Evolutionary conservation across 2,329 filamentous ascomycete genomes (phyloP).

Genomic region (Fusarium sp.): DNA sequence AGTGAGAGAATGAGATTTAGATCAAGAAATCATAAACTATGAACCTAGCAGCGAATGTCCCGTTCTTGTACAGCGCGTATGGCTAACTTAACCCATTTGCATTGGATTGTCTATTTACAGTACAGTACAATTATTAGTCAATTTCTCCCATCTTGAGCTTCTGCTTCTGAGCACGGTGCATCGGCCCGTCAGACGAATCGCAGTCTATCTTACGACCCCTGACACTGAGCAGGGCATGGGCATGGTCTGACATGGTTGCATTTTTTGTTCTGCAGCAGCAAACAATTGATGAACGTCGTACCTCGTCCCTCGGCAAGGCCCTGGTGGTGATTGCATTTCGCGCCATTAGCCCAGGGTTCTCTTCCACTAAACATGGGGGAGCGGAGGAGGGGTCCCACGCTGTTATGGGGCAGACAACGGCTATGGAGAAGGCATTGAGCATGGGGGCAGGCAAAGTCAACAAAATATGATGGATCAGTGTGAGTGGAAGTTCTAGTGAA

Average conservation of each 20-base stretch:
- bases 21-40: neutral
- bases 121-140: constrained; percentile 44
- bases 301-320: constrained; percentile 26
- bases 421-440: constrained; percentile 18
- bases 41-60: constrained; percentile 8
- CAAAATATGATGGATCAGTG: constrained; percentile 29
- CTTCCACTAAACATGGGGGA: constrained; percentile 19
- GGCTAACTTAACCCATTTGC: constrained; percentile 38
- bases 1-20: constrained; percentile 11
- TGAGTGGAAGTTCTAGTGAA: constrained; percentile 13
- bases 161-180: constrained; percentile 45
- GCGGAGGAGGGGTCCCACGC: constrained; percentile 21
- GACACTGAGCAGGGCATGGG: constrained; percentile 11
- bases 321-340: constrained; percentile 27
- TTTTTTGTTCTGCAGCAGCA: constrained; percentile 3
- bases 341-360: constrained; percentile 32
- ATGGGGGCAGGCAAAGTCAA: constrained; percentile 34
- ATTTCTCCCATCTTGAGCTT: constrained; percentile 30
- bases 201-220: constrained; percentile 43
- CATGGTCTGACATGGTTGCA: constrained; percentile 49
- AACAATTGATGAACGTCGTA: constrained; percentile 1
- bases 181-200: constrained; percentile 46
- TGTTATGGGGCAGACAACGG: constrained; percentile 30
- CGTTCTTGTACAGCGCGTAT: constrained; percentile 32
- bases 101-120: constrained; percentile 37